Conservation (phyloP, 2,329 filamentous ascomycete species). For the Aspergillus sp. region DNA sequence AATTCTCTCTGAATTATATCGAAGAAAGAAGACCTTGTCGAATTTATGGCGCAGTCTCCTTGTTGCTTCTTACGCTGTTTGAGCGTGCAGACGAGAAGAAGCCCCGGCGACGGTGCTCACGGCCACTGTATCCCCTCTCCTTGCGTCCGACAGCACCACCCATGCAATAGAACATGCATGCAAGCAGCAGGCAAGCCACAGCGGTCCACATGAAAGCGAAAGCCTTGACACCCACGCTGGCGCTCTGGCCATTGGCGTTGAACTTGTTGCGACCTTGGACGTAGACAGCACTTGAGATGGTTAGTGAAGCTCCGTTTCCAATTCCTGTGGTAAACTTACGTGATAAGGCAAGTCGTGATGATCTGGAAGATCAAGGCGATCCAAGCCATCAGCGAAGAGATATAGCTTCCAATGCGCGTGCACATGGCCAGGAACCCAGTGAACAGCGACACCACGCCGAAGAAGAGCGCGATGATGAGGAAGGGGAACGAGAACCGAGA, state of each 20-base stretch:
- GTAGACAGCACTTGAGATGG: constrained; percentile 55
- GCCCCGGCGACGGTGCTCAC: constrained; percentile 39
- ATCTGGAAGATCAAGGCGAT: constrained; percentile 62
- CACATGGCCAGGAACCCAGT: constrained; percentile 53
- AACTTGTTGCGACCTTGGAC: constrained; percentile 61
- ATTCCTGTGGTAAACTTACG: constrained; percentile 53
- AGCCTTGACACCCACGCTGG: constrained; percentile 58
- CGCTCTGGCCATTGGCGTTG: constrained; percentile 49
- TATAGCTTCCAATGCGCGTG: constrained; percentile 52
- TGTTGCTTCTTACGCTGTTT: constrained; percentile 32
- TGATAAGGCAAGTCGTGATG: constrained; percentile 61
- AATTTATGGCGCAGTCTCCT: constrained; percentile 31
- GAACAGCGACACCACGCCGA: constrained; percentile 55
- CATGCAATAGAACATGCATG: constrained; percentile 60
- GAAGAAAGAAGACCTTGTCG: not conserved
- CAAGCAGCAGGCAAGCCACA: constrained; percentile 56
- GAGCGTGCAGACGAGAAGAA: constrained; percentile 40
- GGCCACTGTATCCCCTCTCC: constrained; percentile 39
- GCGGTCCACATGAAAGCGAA: constrained; percentile 66
- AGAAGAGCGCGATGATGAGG: constrained; percentile 81
- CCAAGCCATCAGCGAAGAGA: constrained; percentile 56
- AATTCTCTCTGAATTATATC: not conserved
- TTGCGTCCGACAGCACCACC: constrained; percentile 40
- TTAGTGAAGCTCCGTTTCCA: constrained; percentile 19
- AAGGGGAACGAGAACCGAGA: constrained; percentile 94